Evolutionary conservation across 1,284 basidiomycete genomes (phyloP).

Genomic region (Cryptococcus amylolentus): DNA sequence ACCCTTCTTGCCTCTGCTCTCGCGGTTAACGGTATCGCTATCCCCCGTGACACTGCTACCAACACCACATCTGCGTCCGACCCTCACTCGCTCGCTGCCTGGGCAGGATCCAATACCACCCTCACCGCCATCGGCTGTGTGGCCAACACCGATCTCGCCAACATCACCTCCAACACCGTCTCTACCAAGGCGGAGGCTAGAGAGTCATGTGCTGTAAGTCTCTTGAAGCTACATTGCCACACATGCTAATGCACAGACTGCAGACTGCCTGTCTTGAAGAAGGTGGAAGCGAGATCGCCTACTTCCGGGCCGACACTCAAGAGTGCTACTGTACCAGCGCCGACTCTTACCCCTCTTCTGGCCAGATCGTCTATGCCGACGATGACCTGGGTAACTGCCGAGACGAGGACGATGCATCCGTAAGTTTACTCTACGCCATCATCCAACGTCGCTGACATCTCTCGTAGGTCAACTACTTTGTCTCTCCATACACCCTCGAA

Average conservation of each 20-base stretch:
- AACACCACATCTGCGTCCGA: background rate
- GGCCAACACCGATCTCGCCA: constrained; percentile 1
- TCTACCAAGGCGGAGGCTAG: constrained; percentile 1
- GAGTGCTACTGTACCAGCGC: constrained; percentile 7
- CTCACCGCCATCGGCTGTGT: constrained; percentile 13
- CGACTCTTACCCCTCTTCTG: constrained; percentile 6
- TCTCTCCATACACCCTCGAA: constrained; percentile 6
- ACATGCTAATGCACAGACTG: background rate
- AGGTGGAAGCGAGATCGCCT: constrained; percentile 2
- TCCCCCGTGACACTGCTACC: background rate
- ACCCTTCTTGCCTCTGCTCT: background rate
- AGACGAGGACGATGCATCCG: constrained; percentile 11
- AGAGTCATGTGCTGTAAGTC: constrained; percentile 13
- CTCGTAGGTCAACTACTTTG: constrained; percentile 11
- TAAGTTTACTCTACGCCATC: background rate
- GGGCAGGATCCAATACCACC: background rate
- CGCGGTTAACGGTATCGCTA: background rate
- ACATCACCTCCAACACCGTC: constrained; percentile 1
- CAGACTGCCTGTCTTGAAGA: background rate
- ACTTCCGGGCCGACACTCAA: constrained; percentile 3
- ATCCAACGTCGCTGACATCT: background rate
- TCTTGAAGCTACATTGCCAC: background rate
- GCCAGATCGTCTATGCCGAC: constrained; percentile 11
- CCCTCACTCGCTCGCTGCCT: background rate
- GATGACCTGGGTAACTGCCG: constrained; percentile 13